A percentile compares a stretch with the other conserved stretches of the same genome.
Evolutionary conservation across 2,329 filamentous ascomycete species (phyloP).

Genomic region (Colletotrichum sp.): DNA sequence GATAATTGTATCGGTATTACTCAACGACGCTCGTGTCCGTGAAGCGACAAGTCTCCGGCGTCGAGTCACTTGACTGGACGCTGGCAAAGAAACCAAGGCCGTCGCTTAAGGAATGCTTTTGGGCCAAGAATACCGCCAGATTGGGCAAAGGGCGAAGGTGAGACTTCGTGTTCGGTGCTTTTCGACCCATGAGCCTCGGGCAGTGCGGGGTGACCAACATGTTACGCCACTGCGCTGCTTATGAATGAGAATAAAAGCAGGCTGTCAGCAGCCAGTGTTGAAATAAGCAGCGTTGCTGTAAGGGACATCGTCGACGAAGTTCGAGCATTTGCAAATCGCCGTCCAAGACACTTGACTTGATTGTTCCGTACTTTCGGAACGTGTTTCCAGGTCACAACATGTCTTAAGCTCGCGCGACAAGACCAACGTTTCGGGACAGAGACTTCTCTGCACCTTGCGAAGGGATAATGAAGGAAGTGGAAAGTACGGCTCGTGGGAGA

Average conservation of each 20-base stretch:
- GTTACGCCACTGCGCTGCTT: background rate
- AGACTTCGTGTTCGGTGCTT: constrained; percentile 3
- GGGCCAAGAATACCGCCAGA: background rate
- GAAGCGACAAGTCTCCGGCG: background rate
- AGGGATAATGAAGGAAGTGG: background rate
- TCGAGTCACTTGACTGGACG: background rate
- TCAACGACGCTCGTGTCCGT: background rate
- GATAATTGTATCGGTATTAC: background rate
- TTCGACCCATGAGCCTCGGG: background rate
- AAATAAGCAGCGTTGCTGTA: background rate
- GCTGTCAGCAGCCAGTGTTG: background rate
- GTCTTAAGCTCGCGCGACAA: background rate
- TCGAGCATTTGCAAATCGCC: background rate
- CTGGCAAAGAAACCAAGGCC: background rate
- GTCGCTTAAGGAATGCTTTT: background rate
- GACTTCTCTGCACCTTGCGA: background rate
- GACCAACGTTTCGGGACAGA: background rate
- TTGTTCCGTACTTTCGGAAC: background rate
- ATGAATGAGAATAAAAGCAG: background rate
- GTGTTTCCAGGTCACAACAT: background rate
- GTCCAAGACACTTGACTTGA: background rate
- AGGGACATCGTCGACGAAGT: background rate
- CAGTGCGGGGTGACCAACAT: background rate
- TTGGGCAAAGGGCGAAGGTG: background rate
- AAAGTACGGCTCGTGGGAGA: background rate